Base-by-base conservation (phyloP, 257 asterid genomes). In the Fraxinus quadrangulata region DNA sequence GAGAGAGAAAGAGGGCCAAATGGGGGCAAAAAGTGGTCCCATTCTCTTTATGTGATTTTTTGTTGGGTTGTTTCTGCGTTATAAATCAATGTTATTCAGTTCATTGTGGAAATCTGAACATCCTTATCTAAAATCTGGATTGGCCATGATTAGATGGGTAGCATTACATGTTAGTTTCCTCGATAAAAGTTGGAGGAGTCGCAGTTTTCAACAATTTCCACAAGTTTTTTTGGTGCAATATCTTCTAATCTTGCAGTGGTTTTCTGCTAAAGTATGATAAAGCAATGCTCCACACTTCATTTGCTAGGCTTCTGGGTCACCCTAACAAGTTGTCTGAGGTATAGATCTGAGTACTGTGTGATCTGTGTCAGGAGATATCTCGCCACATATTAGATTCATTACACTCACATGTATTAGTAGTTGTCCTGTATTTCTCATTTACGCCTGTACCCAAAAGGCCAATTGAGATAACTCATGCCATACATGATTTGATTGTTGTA, bases 211-310 rank as follows among this genome's bases (percentile, higher is more conserved):
- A 61, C 68, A 23, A 61, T 23, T 61, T 61, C 14, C 68, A 2
- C 11, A 5, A 1, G 23, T 51, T 14, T 16, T 31, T 16, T 19
- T 51, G 61, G 24, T 51, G 6, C 63, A 51, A 51, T 61, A 14
- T 61, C 21, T 70, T 77, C 63, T 84, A 49, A 83, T 63, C 59
- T 49, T 63, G 33, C 28, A 37, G 37, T 31, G 12, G 47, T 70
- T 24, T 77, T 75, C 2, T 33, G 77, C 76, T 71, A 76, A 97
- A 96, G 97, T 93, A 93, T 82, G 90, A 92, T 74, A 84, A 86
- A 82, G 97, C 83, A 47, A 93, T 96, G 83, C 94, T 96, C 77
- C 98, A 93, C 81, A 93, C 97, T 23, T 92, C 97, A 70, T 86
- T 93, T 72, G 99, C 99, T 37, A 87, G 97, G 90, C 87, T 96